phyloP scores from a whole-genome alignment of 1,139 yeast genomes.

The Taphrina betulina region DNA sequence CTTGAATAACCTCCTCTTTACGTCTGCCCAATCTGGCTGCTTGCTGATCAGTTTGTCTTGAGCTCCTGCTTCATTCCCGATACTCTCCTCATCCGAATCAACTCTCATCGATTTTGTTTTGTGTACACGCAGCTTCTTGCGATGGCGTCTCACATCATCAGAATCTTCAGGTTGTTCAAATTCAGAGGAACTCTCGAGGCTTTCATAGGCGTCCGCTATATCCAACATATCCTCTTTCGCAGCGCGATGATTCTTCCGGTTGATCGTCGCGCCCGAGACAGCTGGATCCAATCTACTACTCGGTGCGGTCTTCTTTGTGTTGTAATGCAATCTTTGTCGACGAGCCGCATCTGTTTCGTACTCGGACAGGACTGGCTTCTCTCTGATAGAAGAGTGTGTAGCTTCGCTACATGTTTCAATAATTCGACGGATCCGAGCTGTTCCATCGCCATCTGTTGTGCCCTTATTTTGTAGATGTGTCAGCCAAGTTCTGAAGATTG shows the following conservation, averaged over 20 bases:
- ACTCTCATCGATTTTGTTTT: background rate
- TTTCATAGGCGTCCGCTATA: background rate
- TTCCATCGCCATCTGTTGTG: constrained; percentile 1
- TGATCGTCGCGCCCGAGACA: background rate
- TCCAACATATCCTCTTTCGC: background rate
- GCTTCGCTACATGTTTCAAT: background rate
- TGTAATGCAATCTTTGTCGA: constrained; percentile 3
- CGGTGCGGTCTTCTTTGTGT: constrained; percentile 1
- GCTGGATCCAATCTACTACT: background rate
- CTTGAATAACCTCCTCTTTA: constrained; percentile 4
- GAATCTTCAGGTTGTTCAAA: background rate
- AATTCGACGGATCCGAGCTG: constrained; percentile 5
- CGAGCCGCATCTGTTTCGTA: constrained; percentile 7
- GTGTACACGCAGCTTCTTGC: background rate
- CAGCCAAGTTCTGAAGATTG: constrained; percentile 9
- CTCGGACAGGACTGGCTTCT: background rate
- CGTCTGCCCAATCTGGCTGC: constrained; percentile 6
- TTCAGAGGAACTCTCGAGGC: background rate
- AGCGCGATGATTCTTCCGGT: constrained; percentile 1
- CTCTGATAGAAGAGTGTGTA: background rate
- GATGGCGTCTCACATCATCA: background rate
- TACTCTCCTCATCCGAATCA: background rate
- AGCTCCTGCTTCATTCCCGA: background rate
- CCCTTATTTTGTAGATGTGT: constrained; percentile 1
- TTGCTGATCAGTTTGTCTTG: constrained; percentile 12